Conservation (phyloP, 495 filamentous ascomycete genomes). For the Tetracladium setigerum region DNA sequence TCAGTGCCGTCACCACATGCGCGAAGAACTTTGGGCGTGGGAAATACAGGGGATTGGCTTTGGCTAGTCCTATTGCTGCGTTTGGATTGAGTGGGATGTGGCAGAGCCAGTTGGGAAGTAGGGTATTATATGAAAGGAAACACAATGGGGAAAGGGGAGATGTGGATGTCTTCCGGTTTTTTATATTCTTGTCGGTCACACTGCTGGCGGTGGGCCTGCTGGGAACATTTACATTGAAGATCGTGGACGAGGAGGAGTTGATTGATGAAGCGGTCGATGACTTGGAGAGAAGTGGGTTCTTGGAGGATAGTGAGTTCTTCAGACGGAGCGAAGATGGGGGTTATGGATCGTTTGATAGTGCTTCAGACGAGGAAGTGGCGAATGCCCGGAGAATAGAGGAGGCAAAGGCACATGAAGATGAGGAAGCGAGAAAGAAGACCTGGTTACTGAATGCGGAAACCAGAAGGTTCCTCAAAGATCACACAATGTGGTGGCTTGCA, state of each 20-base stretch:
- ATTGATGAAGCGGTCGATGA: constrained; percentile 85
- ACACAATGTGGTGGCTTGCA: constrained; percentile 92
- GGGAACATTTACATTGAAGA: constrained; percentile 61
- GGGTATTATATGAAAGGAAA: constrained; percentile 59
- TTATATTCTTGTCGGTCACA: constrained; percentile 67
- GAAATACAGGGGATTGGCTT: constrained; percentile 77
- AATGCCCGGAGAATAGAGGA: constrained; percentile 36
- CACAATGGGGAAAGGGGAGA: constrained; percentile 61
- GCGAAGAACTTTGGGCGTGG: constrained; percentile 95
- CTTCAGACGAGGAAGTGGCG: constrained; percentile 15
- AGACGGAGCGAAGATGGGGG: constrained; percentile 29
- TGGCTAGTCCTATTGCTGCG: constrained; percentile 84
- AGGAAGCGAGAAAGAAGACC: constrained; percentile 68
- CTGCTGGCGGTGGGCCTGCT: constrained; percentile 63
- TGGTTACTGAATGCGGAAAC: constrained; percentile 87
- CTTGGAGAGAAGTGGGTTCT: constrained; percentile 73
- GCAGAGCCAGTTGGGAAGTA: constrained; percentile 80
- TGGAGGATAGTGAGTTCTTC: constrained; percentile 65
- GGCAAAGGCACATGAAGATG: constrained; percentile 43
- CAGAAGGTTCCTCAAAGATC: constrained; percentile 69
- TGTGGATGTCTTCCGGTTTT: constrained; percentile 80
- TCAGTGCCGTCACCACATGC: constrained; percentile 81
- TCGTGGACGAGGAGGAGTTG: constrained; percentile 56
- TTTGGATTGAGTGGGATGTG: constrained; percentile 94
- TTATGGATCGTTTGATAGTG: constrained; percentile 24